Percentiles rank a stretch among this genome's conserved stretches.
Evolutionary conservation across 2,329 filamentous ascomycete species (phyloP).

Genomic region (Xylariaceae sp.): DNA sequence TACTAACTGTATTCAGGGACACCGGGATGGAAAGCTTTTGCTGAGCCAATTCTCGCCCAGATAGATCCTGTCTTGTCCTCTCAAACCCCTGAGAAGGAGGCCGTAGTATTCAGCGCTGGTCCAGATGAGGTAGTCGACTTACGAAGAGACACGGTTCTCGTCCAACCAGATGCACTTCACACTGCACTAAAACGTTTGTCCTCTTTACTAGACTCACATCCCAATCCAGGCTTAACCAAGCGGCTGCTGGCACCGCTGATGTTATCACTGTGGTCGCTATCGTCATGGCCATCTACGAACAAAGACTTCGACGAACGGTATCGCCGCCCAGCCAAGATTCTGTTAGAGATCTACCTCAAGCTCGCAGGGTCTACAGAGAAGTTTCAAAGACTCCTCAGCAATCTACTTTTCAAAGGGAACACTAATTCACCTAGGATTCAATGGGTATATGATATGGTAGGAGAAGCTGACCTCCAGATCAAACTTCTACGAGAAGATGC

Average conservation of each 20-base stretch:
- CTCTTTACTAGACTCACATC: constrained; percentile 62
- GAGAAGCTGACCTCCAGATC: constrained; percentile 56
- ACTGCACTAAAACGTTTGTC: constrained; percentile 57
- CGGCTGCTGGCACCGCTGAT: constrained; percentile 62
- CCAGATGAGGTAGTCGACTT: constrained; percentile 49
- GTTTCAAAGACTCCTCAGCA: constrained; percentile 51
- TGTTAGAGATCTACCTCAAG: constrained; percentile 61
- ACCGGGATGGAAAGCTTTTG: constrained; percentile 65
- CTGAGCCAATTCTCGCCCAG: constrained; percentile 56
- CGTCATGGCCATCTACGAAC: constrained; percentile 50
- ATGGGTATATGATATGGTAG: constrained; percentile 57
- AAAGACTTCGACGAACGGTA: constrained; percentile 42
- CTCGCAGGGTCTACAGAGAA: constrained; percentile 56
- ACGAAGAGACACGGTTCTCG: constrained; percentile 46
- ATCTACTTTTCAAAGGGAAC: constrained; percentile 60
- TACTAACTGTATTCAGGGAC: constrained; percentile 44
- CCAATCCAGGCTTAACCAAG: constrained; percentile 66
- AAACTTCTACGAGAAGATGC: constrained; percentile 37
- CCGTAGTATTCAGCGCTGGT: constrained; percentile 33
- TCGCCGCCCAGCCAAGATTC: constrained; percentile 48
- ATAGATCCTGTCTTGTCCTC: constrained; percentile 49
- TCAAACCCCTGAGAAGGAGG: constrained; percentile 22
- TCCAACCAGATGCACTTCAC: constrained; percentile 51
- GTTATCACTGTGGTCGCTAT: constrained; percentile 65
- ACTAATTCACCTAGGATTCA: constrained; percentile 30